Evolutionary conservation across 2,329 filamentous ascomycete species (phyloP).

Genomic region (Aspergillus proliferans): DNA sequence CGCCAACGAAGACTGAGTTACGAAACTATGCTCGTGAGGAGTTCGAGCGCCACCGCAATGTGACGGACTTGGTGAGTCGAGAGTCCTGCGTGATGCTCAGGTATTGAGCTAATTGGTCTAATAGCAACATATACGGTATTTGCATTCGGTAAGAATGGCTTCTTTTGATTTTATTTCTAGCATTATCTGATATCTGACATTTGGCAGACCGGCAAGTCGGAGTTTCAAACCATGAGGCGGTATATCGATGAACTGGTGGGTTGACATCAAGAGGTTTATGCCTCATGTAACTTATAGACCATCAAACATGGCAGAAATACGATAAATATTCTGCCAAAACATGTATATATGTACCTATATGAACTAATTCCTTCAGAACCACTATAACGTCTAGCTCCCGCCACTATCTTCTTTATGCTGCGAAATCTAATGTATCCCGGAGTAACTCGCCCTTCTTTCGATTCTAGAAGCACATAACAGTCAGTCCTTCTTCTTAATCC

Average conservation of each 20-base stretch:
- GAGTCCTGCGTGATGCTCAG: background rate
- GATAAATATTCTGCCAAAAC: no score
- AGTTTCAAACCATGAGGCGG: slow-evolving; percentile 42
- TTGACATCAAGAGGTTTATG: slow-evolving; percentile 6
- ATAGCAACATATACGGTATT: slow-evolving; percentile 40
- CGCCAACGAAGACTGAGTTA: slow-evolving; percentile 36
- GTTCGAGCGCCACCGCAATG: slow-evolving; percentile 38
- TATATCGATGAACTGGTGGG: slow-evolving; percentile 39
- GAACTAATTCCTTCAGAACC: no score
- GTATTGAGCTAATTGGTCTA: background rate
- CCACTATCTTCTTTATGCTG: no score
- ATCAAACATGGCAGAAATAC: no score
- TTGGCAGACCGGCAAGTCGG: slow-evolving; percentile 39
- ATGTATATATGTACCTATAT: no score
- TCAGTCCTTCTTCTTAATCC: background rate
- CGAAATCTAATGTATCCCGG: background rate
- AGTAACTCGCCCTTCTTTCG: background rate
- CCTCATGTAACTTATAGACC: background rate
- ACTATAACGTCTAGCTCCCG: no score
- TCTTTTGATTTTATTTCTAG: background rate
- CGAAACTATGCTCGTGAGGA: slow-evolving; percentile 38
- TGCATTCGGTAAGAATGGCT: slow-evolving; percentile 32
- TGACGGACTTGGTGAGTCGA: slow-evolving; percentile 36
- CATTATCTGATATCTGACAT: slow-evolving; percentile 3
- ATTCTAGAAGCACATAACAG: background rate